Evolutionary conservation across 495 filamentous ascomycete species (phyloP), one percentile per base, ranked within the genome.

Genomic region (Penicillium waksmanii): DNA sequence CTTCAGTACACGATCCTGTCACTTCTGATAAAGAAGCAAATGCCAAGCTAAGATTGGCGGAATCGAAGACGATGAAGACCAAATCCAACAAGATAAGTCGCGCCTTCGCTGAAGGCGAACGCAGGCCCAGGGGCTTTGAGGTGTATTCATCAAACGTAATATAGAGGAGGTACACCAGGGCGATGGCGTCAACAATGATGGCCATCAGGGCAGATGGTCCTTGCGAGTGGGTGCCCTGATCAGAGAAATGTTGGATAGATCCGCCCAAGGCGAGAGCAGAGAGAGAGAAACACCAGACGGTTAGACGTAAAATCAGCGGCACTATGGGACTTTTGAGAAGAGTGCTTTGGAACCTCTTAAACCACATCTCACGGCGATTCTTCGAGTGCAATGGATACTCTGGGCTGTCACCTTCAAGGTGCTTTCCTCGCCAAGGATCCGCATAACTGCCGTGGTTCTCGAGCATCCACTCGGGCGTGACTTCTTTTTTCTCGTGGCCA

Each of bases 131-230:
- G 4, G 95, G 95, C 67, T 97, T 96, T 17, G 91, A 87, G 4
- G 91, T 93, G 73, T 96, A 98, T 73, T 98, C 95, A 70, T 98
- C 95, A 73, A 88, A 97, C 3, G 92, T 96, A 72, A 98, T 94
- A 72, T 96, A 98, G 51, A 91, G 67, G 35, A 95, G 84, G 72
- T 97, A 98, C 42, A 93, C 85, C 56, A 98, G 79, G 7, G 96
- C 96, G 3, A 97, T 80, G 12, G 86, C 86, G 73, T 97, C 94
- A 33, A 98, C 89, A 44, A 93, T 86, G 62, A 98, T 89, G 43
- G 95, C 95, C 78, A 98, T 93, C 50, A 89, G 84, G 11, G 91
- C 88, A 23, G 93, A 94, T 4, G 93, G 84, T 15, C 86, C 82
- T 64, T 87, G 84, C 1, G 76, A 72, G 50, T 78, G 78, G 11